Evolutionary conservation across 352 stramenopile species (phyloP).

Genomic region (Globisporangium cederbergense): DNA sequence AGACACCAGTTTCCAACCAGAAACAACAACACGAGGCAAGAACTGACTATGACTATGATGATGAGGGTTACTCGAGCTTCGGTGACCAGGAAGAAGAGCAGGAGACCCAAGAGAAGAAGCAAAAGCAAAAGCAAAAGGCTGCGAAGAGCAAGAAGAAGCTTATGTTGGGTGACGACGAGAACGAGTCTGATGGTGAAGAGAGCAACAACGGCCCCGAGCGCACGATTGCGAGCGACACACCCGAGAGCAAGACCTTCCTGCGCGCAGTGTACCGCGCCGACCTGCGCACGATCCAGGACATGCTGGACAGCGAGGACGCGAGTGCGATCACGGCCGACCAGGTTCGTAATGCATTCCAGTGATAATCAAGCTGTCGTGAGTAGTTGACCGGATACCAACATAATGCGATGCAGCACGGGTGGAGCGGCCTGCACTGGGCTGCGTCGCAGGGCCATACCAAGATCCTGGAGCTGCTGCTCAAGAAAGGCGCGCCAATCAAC

Average conservation of each 20-base stretch:
- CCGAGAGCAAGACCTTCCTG: constrained; percentile 56
- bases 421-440: constrained; percentile 76
- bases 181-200: constrained; percentile 19
- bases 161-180: constrained; percentile 12
- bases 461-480: constrained; percentile 46
- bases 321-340: constrained; percentile 59
- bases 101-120: background rate
- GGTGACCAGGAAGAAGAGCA: constrained; percentile 33
- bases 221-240: constrained; percentile 47
- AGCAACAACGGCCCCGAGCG: constrained; percentile 18
- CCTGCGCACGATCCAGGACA: constrained; percentile 41
- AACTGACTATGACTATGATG: constrained; percentile 22
- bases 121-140: background rate
- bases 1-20: background rate
- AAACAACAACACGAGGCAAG: constrained; percentile 2
- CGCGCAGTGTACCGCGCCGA: constrained; percentile 62
- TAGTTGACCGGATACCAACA: too few relatives aligned
- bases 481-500: constrained; percentile 39
- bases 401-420: constrained; percentile 51
- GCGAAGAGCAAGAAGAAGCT: constrained; percentile 3
- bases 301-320: constrained; percentile 44
- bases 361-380: background rate
- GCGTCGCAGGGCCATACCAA: constrained; percentile 59
- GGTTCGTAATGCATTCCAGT: constrained; percentile 22
- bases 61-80: constrained; percentile 64